Conservation (phyloP, 2,329 filamentous ascomycete genomes). For the Helotiales sp. region DNA sequence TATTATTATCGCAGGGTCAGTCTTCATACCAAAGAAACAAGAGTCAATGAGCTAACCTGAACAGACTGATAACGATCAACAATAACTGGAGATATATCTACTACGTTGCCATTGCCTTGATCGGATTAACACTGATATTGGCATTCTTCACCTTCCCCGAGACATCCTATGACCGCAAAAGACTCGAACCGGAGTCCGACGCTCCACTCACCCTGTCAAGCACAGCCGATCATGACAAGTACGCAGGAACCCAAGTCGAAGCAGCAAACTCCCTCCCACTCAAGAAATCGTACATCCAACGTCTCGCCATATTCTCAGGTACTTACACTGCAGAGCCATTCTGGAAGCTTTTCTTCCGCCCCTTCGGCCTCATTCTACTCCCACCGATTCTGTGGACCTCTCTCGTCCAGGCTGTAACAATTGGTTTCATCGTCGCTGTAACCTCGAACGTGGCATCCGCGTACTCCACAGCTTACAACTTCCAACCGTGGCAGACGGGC, state of each 20-base stretch:
- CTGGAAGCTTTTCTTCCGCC: slow-evolving; percentile 41
- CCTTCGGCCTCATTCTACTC: slow-evolving; percentile 41
- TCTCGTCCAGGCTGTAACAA: slow-evolving; percentile 39
- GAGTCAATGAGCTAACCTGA: neutral
- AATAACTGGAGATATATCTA: slow-evolving; percentile 53
- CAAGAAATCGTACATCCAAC: slow-evolving; percentile 18
- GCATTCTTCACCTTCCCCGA: slow-evolving; percentile 56
- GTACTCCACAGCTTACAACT: slow-evolving; percentile 43
- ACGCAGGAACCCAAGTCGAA: neutral
- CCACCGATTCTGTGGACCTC: slow-evolving; percentile 29
- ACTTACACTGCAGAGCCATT: slow-evolving; percentile 34
- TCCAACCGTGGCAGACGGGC: slow-evolving; percentile 38
- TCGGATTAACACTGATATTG: slow-evolving; percentile 48
- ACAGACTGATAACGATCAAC: slow-evolving; percentile 44
- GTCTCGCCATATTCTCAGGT: slow-evolving; percentile 17
- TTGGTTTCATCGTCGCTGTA: slow-evolving; percentile 48
- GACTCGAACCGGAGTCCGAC: neutral
- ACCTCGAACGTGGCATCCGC: slow-evolving; percentile 51
- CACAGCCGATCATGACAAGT: neutral
- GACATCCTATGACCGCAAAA: slow-evolving; percentile 42
- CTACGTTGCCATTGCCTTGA: slow-evolving; percentile 49
- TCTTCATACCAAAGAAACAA: slow-evolving; percentile 48
- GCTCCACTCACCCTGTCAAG: neutral
- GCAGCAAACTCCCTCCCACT: slow-evolving; percentile 8
- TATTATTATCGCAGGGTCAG: slow-evolving; percentile 51